Percentiles rank a stretch among this genome's conserved stretches.
phyloP scores from a whole-genome alignment of 768 basidiomycete genomes.

The Dendrothele bispora region DNA sequence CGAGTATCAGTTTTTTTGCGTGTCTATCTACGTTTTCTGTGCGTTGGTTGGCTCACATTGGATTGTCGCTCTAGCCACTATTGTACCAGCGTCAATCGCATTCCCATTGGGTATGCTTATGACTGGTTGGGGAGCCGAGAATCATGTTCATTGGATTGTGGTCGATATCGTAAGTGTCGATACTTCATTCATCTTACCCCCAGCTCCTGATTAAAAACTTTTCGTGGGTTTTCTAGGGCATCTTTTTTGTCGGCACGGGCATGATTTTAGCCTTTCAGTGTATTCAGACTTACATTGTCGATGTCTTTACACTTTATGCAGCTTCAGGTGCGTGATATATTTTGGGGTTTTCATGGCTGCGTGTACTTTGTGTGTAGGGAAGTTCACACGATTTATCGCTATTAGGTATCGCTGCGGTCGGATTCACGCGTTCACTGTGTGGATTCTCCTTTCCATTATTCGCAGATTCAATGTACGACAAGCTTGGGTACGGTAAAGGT shows the following conservation, averaged over 20 bases:
- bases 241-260: conserved; percentile 54
- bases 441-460: conserved; percentile 84
- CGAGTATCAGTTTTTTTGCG: conserved; percentile 21
- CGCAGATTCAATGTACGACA: conserved; percentile 63
- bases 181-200: background rate
- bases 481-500: conserved; percentile 70
- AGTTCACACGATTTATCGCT: too few species aligned
- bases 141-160: conserved; percentile 64
- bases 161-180: conserved; percentile 56
- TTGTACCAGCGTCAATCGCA: conserved; percentile 57
- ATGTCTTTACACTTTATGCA: conserved; percentile 64
- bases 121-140: conserved; percentile 67
- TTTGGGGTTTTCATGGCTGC: background rate
- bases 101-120: conserved; percentile 71
- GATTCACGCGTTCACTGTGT: conserved; percentile 60
- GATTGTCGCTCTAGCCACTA: conserved; percentile 46
- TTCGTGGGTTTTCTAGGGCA: conserved; percentile 44
- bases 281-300: conserved; percentile 69
- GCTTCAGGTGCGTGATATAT: conserved; percentile 53
- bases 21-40: background rate
- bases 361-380: too few species aligned
- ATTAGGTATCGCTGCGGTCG: conserved; percentile 54
- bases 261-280: conserved; percentile 59
- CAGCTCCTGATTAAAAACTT: background rate
- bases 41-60: too few species aligned